Evolutionary conservation across 2,329 filamentous ascomycete genomes (phyloP).

Genomic region (Sclerotinia trifoliorum): DNA sequence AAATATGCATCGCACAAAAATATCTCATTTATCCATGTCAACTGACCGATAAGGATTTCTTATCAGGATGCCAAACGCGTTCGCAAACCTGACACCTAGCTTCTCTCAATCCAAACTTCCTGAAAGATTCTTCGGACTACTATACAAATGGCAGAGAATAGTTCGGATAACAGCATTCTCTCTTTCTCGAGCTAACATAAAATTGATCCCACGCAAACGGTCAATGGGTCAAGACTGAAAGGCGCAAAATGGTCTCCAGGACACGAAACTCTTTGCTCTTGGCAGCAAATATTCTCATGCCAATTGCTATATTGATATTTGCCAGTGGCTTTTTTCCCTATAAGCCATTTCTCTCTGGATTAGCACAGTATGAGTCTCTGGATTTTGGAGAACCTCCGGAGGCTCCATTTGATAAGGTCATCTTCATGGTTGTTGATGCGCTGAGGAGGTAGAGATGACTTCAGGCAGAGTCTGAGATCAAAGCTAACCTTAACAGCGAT

Average conservation of each 20-base stretch:
- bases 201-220: neutral
- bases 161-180: neutral
- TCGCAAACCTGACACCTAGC: constrained; percentile 20
- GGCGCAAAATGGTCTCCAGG: constrained; percentile 33
- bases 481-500: constrained; percentile 59
- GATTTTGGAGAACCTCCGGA: constrained; percentile 56
- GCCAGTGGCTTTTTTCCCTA: constrained; percentile 95
- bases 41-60: constrained; percentile 25
- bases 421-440: constrained; percentile 98
- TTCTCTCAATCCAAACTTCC: constrained; percentile 11
- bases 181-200: neutral
- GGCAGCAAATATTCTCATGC: constrained; percentile 74
- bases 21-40: neutral
- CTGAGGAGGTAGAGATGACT: constrained; percentile 67
- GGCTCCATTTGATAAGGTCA: constrained; percentile 79
- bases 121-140: constrained; percentile 3
- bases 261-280: constrained; percentile 46
- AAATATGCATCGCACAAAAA: constrained; percentile 11
- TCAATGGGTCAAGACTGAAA: constrained; percentile 20
- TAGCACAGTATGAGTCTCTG: constrained; percentile 65
- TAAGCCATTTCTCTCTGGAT: constrained; percentile 85
- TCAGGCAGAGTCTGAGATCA: neutral
- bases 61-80: constrained; percentile 23
- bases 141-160: constrained; percentile 9
- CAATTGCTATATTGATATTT: constrained; percentile 72